A percentile compares a stretch with the other conserved stretches of the same genome.
Conservation (phyloP, 2,329 filamentous ascomycete genomes). For the Hymenoscyphus fraxineus region DNA sequence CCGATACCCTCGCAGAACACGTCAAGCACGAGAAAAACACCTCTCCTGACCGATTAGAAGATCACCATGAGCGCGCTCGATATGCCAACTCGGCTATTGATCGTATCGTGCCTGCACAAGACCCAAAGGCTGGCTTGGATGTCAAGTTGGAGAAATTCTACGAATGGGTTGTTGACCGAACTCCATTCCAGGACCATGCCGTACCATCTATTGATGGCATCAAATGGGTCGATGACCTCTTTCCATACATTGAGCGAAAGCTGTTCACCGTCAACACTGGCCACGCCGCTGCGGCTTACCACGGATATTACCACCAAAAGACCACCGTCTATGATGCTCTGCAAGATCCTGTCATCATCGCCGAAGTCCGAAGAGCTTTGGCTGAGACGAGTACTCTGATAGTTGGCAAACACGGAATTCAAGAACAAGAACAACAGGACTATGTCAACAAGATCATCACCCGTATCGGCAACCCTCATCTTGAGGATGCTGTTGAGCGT, state of each 20-base stretch:
- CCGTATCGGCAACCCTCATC: conserved; percentile 88
- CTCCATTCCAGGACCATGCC: conserved; percentile 70
- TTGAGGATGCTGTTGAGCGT: conserved; percentile 90
- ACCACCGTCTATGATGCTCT: conserved; percentile 86
- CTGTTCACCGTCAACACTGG: conserved; percentile 99
- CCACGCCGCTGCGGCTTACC: conserved; percentile 94
- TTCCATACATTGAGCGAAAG: conserved; percentile 98
- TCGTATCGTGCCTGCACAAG: conserved; percentile 92
- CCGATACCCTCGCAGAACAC: conserved; percentile 76
- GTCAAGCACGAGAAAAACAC: conserved; percentile 76
- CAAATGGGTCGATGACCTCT: conserved; percentile 87
- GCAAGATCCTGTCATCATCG: conserved; percentile 72
- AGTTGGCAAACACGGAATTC: conserved; percentile 79
- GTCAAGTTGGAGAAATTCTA: conserved; percentile 98
- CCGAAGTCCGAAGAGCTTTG: conserved; percentile 74
- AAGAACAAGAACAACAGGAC: conserved; percentile 67
- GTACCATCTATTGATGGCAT: conserved; percentile 79
- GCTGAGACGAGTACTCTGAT: conserved; percentile 85
- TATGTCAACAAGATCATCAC: conserved; percentile 92
- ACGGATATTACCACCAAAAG: conserved; percentile 83
- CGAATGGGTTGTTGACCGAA: conserved; percentile 94
- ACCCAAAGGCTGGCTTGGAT: conserved; percentile 73
- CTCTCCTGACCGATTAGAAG: conserved; percentile 59
- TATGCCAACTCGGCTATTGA: conserved; percentile 99
- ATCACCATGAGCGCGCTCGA: conserved; percentile 70